These are phyloP conservation scores for Cryphonectria nitschkei DNA, from an alignment of 2,329 filamentous ascomycete species.

Conservation along the genomic window DNA sequence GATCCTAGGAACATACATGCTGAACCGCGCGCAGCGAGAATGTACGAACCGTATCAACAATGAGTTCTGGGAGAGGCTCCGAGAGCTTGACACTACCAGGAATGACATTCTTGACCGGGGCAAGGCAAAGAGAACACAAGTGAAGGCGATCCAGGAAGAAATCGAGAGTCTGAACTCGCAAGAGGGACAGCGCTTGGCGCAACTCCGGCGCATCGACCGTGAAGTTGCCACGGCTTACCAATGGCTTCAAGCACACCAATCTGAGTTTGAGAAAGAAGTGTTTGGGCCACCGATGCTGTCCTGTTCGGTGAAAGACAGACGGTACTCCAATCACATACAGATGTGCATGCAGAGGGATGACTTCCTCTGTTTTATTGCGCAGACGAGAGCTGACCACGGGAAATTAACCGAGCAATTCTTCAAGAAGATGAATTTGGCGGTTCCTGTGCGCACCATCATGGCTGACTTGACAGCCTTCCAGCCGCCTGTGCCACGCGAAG, in stretches of 20 bases:
- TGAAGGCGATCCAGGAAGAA: constrained; percentile 48
- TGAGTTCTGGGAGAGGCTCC: constrained; percentile 29
- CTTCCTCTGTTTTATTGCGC: constrained; percentile 73
- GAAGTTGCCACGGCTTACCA: constrained; percentile 75
- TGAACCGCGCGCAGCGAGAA: constrained; percentile 23
- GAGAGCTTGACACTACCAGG: constrained; percentile 31
- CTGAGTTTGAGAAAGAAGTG: constrained; percentile 73
- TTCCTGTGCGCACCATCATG: constrained; percentile 70
- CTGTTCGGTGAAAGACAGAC: constrained; percentile 76
- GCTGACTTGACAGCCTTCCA: constrained; percentile 58
- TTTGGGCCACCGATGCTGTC: constrained; percentile 80
- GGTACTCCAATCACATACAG: constrained; percentile 62
- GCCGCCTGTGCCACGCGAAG: constrained; percentile 56
- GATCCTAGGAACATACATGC: background rate
- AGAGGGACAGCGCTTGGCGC: constrained; percentile 71
- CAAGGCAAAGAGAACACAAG: constrained; percentile 44
- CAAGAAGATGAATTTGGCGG: constrained; percentile 65
- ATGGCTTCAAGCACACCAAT: constrained; percentile 77
- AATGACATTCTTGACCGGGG: constrained; percentile 48
- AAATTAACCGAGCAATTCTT: constrained; percentile 70
- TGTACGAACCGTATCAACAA: constrained; percentile 24
- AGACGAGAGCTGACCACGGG: constrained; percentile 74
- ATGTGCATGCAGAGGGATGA: constrained; percentile 55
- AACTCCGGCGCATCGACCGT: constrained; percentile 61
- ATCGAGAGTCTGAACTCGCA: constrained; percentile 70